These are phyloP conservation scores for Mycena galericulata DNA, from an alignment of 768 basidiomycete genomes.

Conservation along the genomic window DNA sequence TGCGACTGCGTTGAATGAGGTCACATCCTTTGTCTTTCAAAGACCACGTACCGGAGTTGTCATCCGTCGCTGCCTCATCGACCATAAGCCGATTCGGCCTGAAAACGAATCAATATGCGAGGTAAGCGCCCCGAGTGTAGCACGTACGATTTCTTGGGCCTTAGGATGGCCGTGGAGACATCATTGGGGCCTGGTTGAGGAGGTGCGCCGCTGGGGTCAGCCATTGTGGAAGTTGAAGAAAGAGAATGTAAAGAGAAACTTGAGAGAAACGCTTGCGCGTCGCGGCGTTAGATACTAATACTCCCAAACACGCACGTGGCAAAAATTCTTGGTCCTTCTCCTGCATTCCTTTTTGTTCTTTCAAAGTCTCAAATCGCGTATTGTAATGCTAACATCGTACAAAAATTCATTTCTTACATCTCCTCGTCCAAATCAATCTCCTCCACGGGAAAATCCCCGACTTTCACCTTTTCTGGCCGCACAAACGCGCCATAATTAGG, in stretches of 20 bases:
- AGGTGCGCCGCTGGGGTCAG: conserved; percentile 87
- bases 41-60: conserved; percentile 84
- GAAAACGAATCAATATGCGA: conserved; percentile 37
- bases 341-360: not conserved
- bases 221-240: conserved; percentile 55
- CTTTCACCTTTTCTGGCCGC: conserved; percentile 79
- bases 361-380: not conserved
- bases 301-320: conserved; percentile 1
- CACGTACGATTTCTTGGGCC: conserved; percentile 97
- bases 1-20: conserved; percentile 67
- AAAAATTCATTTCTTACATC: conserved; percentile 56
- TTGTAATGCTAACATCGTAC: conserved; percentile 22
- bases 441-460: conserved; percentile 90
- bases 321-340: conserved; percentile 8
- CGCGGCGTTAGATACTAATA: conserved; percentile 40
- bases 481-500: conserved; percentile 89
- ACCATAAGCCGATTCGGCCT: conserved; percentile 98
- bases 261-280: no score
- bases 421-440: conserved; percentile 84
- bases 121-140: conserved; percentile 16
- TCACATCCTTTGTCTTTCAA: conserved; percentile 29
- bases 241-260: conserved; percentile 37
- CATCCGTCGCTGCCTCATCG: conserved; percentile 93
- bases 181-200: conserved; percentile 91
- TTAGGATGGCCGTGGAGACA: conserved; percentile 92